phyloP scores from a whole-genome alignment of 1,284 basidiomycete species.

The Ganoderma multipileum region DNA sequence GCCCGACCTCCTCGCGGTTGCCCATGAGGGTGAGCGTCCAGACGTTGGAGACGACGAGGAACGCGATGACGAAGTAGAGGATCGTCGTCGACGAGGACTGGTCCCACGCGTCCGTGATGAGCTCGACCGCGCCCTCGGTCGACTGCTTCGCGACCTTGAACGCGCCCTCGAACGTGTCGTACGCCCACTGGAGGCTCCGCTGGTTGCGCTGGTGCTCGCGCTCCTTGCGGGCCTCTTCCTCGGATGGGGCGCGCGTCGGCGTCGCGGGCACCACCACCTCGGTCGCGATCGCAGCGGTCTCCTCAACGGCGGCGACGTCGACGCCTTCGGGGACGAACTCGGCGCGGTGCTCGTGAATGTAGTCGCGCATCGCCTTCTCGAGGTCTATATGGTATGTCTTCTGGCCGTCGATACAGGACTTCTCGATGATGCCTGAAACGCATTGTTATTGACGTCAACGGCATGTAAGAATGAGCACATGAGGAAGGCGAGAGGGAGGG shows the following conservation, averaged over 20 bases:
- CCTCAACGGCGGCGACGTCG: conserved; percentile 57
- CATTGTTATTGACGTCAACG: not conserved
- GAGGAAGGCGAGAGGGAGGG: not conserved
- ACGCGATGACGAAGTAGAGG: conserved; percentile 73
- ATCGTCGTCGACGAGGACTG: conserved; percentile 73
- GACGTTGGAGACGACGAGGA: conserved; percentile 79
- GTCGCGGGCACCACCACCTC: conserved; percentile 19
- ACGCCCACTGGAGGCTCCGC: conserved; percentile 83
- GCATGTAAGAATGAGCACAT: no score
- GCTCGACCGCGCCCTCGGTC: conserved; percentile 72
- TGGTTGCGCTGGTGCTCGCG: conserved; percentile 72
- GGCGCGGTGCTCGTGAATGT: conserved; percentile 87
- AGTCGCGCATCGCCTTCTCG: conserved; percentile 84
- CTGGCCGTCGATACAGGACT: conserved; percentile 93
- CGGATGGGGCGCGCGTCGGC: conserved; percentile 31
- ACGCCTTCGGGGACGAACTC: conserved; percentile 91
- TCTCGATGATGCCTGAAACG: conserved; percentile 87
- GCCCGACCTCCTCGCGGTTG: conserved; percentile 57
- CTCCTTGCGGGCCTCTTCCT: conserved; percentile 49
- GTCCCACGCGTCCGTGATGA: conserved; percentile 78
- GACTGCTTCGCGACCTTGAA: conserved; percentile 73
- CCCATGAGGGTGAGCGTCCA: conserved; percentile 73
- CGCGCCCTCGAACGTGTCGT: conserved; percentile 82
- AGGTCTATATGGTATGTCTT: conserved; percentile 88
- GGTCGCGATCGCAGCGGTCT: conserved; percentile 32